Conservation (phyloP, 441 rosid genomes). For the Populus hybrid region DNA sequence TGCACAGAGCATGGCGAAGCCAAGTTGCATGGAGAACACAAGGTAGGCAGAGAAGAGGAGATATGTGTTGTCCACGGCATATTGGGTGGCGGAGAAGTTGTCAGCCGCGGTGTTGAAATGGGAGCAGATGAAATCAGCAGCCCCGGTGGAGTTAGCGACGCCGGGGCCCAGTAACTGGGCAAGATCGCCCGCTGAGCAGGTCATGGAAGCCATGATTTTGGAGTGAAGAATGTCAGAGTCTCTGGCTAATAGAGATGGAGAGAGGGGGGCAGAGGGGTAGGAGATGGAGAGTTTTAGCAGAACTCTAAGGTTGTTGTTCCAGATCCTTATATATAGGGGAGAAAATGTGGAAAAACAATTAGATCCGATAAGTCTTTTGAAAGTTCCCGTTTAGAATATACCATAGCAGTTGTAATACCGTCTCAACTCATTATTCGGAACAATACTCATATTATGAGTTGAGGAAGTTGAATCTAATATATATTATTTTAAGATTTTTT, state of each 20-base stretch:
- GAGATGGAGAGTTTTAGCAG: neutral
- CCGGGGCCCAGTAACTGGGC: conserved; percentile 48
- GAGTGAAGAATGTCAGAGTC: neutral
- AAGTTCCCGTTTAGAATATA: too few relatives aligned
- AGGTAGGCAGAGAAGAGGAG: conserved; percentile 91
- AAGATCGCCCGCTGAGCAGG: conserved; percentile 49
- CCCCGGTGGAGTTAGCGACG: conserved; percentile 43
- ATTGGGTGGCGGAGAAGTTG: conserved; percentile 51
- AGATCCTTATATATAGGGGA: too few relatives aligned
- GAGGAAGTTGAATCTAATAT: too few relatives aligned
- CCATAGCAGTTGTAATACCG: too few relatives aligned
- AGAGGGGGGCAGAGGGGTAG: neutral
- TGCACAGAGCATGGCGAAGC: conserved; percentile 93
- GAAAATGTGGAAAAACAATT: too few relatives aligned
- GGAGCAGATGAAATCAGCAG: conserved; percentile 61
- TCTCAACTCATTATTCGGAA: too few relatives aligned
- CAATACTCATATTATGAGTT: too few relatives aligned
- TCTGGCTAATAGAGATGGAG: neutral
- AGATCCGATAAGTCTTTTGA: too few relatives aligned
- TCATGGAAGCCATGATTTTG: conserved; percentile 11
- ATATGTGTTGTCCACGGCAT: conserved; percentile 75
- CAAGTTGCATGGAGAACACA: conserved; percentile 89
- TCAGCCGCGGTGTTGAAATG: conserved; percentile 29
- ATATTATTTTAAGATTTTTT: too few relatives aligned
- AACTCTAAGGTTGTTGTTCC: too few relatives aligned